A percentile compares a stretch with the other conserved stretches of the same genome.
These are phyloP conservation scores for Talaromyces sp. DNA, from an alignment of 2,329 filamentous ascomycete genomes.

Conservation along the genomic window DNA sequence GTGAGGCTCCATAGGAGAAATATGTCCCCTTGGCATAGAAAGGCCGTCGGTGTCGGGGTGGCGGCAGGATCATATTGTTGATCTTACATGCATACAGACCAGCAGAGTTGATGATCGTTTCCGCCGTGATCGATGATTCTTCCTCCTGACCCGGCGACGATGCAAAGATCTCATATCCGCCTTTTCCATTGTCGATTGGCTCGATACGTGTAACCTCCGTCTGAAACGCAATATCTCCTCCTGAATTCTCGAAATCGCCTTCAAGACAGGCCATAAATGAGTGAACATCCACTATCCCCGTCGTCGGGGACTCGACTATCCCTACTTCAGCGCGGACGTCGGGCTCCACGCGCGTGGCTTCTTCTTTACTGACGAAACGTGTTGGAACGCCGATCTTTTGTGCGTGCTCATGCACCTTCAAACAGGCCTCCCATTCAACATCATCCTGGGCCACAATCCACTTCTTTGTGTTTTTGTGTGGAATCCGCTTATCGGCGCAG, in stretches of 20 bases:
- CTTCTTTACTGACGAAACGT: slow-evolving; percentile 61
- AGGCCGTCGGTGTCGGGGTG: slow-evolving; percentile 53
- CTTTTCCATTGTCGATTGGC: slow-evolving; percentile 49
- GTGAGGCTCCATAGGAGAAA: slow-evolving; percentile 71
- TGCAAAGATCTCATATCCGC: slow-evolving; percentile 68
- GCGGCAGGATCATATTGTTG: slow-evolving; percentile 71
- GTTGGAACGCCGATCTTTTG: slow-evolving; percentile 62
- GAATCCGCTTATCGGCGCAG: slow-evolving; percentile 64
- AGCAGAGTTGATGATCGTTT: slow-evolving; percentile 79
- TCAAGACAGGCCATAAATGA: slow-evolving; percentile 75
- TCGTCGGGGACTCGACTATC: slow-evolving; percentile 77
- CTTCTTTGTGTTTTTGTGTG: slow-evolving; percentile 74
- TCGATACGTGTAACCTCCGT: slow-evolving; percentile 62
- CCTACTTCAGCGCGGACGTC: slow-evolving; percentile 68
- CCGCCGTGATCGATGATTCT: slow-evolving; percentile 59
- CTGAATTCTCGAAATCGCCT: slow-evolving; percentile 70
- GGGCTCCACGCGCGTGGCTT: slow-evolving; percentile 66
- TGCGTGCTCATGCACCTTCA: slow-evolving; percentile 53
- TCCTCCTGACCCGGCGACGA: slow-evolving; percentile 28
- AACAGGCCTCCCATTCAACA: slow-evolving; percentile 59
- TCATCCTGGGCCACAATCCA: slow-evolving; percentile 89
- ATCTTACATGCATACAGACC: slow-evolving; percentile 73
- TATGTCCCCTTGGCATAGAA: slow-evolving; percentile 95
- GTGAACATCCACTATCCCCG: slow-evolving; percentile 88
- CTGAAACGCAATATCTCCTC: slow-evolving; percentile 69